These are phyloP conservation scores for Talaromyces stipitatus DNA, from an alignment of 495 filamentous ascomycete species.

Conservation along the genomic window DNA sequence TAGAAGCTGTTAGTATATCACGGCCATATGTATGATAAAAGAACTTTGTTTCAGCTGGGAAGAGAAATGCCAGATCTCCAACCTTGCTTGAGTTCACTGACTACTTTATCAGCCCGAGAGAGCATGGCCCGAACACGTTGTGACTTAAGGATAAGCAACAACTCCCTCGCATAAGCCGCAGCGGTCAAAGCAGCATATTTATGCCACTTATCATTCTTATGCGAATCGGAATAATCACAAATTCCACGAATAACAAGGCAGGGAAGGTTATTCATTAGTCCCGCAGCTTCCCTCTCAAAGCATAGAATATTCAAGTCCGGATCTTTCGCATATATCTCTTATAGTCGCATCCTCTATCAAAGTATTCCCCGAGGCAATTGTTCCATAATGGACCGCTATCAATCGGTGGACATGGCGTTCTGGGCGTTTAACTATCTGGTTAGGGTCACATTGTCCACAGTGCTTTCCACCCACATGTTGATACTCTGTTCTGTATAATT, in stretches of 20 bases:
- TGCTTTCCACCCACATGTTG: too few species aligned
- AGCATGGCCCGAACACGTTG: neutral
- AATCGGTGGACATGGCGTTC: neutral
- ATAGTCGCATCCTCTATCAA: neutral
- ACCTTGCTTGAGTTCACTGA: too few species aligned
- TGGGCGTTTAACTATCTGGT: neutral
- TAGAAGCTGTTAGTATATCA: too few species aligned
- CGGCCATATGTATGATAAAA: too few species aligned
- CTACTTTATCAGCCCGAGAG: neutral
- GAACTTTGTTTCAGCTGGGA: too few species aligned
- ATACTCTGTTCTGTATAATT: too few species aligned
- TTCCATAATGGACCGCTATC: neutral
- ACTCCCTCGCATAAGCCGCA: slow-evolving; percentile 17
- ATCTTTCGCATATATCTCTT: slow-evolving; percentile 5
- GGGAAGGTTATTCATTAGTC: slow-evolving; percentile 17
- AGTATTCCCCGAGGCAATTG: neutral
- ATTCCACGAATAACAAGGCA: slow-evolving; percentile 23
- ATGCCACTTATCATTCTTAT: slow-evolving; percentile 26
- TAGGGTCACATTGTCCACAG: neutral
- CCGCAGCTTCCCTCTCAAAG: slow-evolving; percentile 32
- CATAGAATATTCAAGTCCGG: slow-evolving; percentile 1
- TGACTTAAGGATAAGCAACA: slow-evolving; percentile 5
- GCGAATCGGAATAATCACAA: slow-evolving; percentile 21
- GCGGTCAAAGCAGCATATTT: slow-evolving; percentile 20
- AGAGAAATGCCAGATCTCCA: too few species aligned